Evolutionary conservation across 2,329 filamentous ascomycete species (phyloP).

Genomic region (Verticillium isaacii): DNA sequence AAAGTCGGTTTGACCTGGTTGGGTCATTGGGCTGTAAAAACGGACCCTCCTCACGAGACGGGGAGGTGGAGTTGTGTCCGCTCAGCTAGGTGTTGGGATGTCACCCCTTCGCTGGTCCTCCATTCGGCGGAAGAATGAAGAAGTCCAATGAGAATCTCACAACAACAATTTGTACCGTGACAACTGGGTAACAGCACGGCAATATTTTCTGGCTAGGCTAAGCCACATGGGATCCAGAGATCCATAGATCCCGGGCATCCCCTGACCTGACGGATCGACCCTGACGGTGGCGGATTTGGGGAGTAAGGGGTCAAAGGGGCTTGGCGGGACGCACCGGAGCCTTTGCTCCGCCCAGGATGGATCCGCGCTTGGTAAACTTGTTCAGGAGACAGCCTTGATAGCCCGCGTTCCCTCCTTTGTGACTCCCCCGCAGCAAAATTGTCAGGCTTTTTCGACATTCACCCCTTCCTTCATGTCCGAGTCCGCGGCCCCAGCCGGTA

Average conservation of each 20-base stretch:
- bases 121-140: too few relatives aligned
- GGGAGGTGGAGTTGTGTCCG: not conserved
- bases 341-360: not conserved
- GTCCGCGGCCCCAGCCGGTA: too few relatives aligned
- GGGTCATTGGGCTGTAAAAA: too few relatives aligned
- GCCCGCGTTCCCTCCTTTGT: not conserved
- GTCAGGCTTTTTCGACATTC: not conserved
- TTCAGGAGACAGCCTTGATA: not conserved
- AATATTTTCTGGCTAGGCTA: not conserved
- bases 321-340: not conserved
- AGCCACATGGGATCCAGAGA: not conserved
- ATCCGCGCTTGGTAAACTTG: not conserved
- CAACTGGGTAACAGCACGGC: not conserved
- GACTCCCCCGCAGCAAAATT: not conserved
- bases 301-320: not conserved
- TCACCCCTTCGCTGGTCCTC: not conserved
- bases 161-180: not conserved
- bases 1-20: not conserved
- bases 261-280: not conserved
- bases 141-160: not conserved
- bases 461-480: too few relatives aligned
- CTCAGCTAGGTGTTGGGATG: not conserved
- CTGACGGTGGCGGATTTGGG: not conserved
- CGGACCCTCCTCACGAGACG: too few relatives aligned
- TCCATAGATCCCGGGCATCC: not conserved